Base-by-base conservation (phyloP, 1,139 yeast genomes). In the Scheffersomyces segobiensis region DNA sequence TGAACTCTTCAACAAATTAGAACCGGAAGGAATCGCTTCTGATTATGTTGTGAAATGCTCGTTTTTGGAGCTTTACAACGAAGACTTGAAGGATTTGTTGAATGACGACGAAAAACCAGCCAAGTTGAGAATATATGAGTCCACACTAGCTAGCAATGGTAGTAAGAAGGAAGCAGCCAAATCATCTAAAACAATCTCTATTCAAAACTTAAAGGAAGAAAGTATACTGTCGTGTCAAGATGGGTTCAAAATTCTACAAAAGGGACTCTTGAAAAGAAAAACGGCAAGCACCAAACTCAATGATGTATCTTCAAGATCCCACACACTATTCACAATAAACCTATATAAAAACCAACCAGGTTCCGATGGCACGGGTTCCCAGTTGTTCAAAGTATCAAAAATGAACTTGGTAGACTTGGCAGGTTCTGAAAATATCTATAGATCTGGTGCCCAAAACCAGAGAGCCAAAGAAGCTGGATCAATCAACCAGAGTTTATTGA, bases 401-500 rank as follows among this genome's bases (percentile, higher is more conserved):
- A 81, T 93, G 69, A 91, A 91, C 67, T 76, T 93, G 50, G 96
- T 92, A 2, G 97, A 93, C 75, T 79, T 93, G 62, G 98, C 98
- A 0, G 97, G 98, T 0, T 89, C 96, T 18, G 95, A 89, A 70
- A 91, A 91, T 66, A 87, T 92, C 54, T 85, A 80, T 60, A 78
- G 91, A 59, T 89, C 96, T 0, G 97, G 97, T 0, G 95, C 96
- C 0, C 81, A 86, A 1, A 86, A 88, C 67, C 87, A 85, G 67
- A 79, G 96, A 42, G 96, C 97, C 0, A 85, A 91, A 63, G 97
- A 91, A 71, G 97, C 97, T 2, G 97, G 97, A 1, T 84, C 88
- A 66, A 93, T 93, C 56, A 93, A 93, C 71, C 96, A 91, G 71
- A 88, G 95, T 61, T 78, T 93, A 58, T 74, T 92, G 49, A 88